phyloP scores from a whole-genome alignment of 2,329 filamentous ascomycete genomes.

The Sodiomyces alkalinus region DNA sequence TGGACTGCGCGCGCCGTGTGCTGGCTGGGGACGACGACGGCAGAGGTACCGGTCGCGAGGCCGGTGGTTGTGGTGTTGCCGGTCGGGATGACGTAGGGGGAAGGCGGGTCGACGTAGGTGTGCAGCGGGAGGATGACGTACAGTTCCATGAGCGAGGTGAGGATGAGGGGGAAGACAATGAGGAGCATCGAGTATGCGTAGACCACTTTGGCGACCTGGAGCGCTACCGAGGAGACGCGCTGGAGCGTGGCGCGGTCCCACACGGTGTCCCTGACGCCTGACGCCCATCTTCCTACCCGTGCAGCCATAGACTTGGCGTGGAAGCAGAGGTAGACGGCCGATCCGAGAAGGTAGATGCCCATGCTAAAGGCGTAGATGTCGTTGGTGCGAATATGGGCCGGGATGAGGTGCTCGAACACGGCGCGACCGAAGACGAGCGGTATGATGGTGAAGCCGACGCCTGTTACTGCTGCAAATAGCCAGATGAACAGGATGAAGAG shows the following conservation, averaged over 20 bases:
- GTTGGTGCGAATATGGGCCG: slow-evolving; percentile 61
- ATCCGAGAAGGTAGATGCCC: slow-evolving; percentile 69
- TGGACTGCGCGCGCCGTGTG: slow-evolving; percentile 81
- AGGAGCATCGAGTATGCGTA: slow-evolving; percentile 67
- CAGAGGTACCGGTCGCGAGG: slow-evolving; percentile 4
- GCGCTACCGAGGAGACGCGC: slow-evolving; percentile 13
- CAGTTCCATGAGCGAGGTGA: slow-evolving; percentile 69
- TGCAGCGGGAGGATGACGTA: slow-evolving; percentile 81
- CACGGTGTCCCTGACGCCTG: slow-evolving; percentile 11
- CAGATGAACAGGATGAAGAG: slow-evolving; percentile 83
- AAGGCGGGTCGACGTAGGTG: slow-evolving; percentile 47
- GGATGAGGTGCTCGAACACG: slow-evolving; percentile 60
- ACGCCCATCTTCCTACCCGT: slow-evolving; percentile 16
- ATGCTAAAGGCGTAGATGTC: slow-evolving; percentile 94
- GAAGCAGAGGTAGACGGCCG: slow-evolving; percentile 44
- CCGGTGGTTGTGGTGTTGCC: slow-evolving; percentile 12
- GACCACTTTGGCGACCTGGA: slow-evolving; percentile 30
- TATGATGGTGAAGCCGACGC: slow-evolving; percentile 70
- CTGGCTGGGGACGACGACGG: slow-evolving; percentile 9
- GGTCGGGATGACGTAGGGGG: slow-evolving; percentile 6
- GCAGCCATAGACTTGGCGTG: slow-evolving; percentile 27
- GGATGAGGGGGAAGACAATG: slow-evolving; percentile 66
- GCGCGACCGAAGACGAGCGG: slow-evolving; percentile 74
- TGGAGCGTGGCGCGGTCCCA: slow-evolving; percentile 16
- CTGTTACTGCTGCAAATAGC: slow-evolving; percentile 81